Percentiles rank a stretch among this genome's conserved stretches.
phyloP scores from a whole-genome alignment of 768 basidiomycete species.

The Leccinum imitatum region DNA sequence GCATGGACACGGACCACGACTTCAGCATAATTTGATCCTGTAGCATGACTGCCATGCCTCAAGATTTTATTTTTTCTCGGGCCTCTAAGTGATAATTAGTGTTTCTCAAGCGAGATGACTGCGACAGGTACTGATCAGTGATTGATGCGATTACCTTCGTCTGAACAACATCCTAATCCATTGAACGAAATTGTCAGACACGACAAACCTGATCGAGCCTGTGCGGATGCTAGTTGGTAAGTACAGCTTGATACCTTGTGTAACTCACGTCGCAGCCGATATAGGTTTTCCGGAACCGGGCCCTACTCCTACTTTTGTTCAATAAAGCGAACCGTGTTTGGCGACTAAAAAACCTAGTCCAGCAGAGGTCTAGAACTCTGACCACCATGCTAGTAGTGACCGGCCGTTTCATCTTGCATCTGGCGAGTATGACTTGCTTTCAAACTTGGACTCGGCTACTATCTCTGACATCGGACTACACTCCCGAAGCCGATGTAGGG shows the following conservation, averaged over 20 bases:
- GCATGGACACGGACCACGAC: conserved; percentile 37
- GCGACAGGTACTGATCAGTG: conserved; percentile 12
- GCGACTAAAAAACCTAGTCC: neutral
- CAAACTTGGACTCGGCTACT: neutral
- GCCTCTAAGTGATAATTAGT: conserved; percentile 34
- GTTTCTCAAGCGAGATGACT: conserved; percentile 22
- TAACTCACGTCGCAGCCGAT: conserved; percentile 3
- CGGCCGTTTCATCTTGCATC: neutral
- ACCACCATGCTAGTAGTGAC: neutral
- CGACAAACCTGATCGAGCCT: conserved; percentile 19
- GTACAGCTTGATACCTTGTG: neutral
- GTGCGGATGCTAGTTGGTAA: conserved; percentile 21
- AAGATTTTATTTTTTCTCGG: conserved; percentile 41
- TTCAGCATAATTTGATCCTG: conserved; percentile 40
- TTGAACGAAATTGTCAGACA: conserved; percentile 10
- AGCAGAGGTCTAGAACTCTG: neutral
- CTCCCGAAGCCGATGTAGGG: neutral
- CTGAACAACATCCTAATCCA: neutral
- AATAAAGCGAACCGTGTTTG: neutral
- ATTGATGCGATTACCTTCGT: conserved; percentile 22
- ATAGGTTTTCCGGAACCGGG: neutral
- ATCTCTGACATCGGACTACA: neutral
- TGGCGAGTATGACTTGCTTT: neutral
- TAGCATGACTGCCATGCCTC: conserved; percentile 28
- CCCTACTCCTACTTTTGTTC: too few species aligned